These are phyloP conservation scores for Globisporangium alternatum DNA, from an alignment of 352 stramenopile species.

Conservation along the genomic window DNA sequence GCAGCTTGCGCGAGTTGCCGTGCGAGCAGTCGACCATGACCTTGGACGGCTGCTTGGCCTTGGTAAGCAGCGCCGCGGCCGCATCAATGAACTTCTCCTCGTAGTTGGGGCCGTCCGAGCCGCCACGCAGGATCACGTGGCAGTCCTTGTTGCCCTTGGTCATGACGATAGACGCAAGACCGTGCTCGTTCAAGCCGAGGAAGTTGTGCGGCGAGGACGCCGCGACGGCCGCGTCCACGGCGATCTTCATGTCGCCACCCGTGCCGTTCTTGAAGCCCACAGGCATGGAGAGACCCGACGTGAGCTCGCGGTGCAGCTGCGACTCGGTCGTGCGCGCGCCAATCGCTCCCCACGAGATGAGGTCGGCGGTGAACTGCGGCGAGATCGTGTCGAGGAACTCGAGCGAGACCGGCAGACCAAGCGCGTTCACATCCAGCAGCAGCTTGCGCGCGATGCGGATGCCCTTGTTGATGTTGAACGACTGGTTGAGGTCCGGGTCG, in stretches of 20 bases:
- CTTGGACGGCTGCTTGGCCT: slow-evolving; percentile 77
- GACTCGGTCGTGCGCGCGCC: slow-evolving; percentile 87
- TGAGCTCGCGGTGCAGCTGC: slow-evolving; percentile 88
- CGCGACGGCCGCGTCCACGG: slow-evolving; percentile 83
- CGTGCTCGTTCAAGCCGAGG: slow-evolving; percentile 83
- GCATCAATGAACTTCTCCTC: slow-evolving; percentile 81
- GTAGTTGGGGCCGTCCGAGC: slow-evolving; percentile 84
- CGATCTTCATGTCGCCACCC: slow-evolving; percentile 80
- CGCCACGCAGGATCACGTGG: slow-evolving; percentile 87
- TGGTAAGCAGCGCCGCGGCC: slow-evolving; percentile 80
- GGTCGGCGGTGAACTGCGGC: slow-evolving; percentile 87
- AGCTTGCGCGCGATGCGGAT: slow-evolving; percentile 80
- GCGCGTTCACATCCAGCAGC: slow-evolving; percentile 81
- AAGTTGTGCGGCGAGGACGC: slow-evolving; percentile 86
- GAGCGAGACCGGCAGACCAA: slow-evolving; percentile 76
- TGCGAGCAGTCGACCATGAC: slow-evolving; percentile 91
- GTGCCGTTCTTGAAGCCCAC: slow-evolving; percentile 92
- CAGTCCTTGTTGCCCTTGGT: slow-evolving; percentile 75
- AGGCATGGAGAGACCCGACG: slow-evolving; percentile 86
- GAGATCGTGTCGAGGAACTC: slow-evolving; percentile 92
- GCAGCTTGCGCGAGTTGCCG: slow-evolving; percentile 87
- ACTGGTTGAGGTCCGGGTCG: slow-evolving; percentile 85
- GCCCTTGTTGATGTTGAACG: slow-evolving; percentile 92
- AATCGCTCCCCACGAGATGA: slow-evolving; percentile 89
- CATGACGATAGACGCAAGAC: slow-evolving; percentile 81